phyloP scores from a whole-genome alignment of 306 rosid genomes.

The Argentina anserina region DNA sequence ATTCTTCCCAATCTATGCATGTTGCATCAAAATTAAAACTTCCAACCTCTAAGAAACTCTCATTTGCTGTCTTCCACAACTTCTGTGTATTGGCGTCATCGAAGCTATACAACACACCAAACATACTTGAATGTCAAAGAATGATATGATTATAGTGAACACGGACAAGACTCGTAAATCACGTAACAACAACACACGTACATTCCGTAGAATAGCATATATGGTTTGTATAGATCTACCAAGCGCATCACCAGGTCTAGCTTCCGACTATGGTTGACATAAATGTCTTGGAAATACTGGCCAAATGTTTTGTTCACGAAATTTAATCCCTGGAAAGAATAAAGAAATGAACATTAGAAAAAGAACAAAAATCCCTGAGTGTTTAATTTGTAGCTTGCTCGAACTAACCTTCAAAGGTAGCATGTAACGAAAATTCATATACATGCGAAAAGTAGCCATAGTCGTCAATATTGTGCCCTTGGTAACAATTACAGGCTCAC shows the following conservation, averaged over 20 bases:
- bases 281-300: not conserved
- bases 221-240: slow-evolving; percentile 36
- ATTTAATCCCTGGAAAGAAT: slow-evolving; percentile 20
- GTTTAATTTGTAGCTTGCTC: not conserved
- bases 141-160: not conserved
- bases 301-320: slow-evolving; percentile 16
- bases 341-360: not conserved
- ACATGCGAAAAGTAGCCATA: slow-evolving; percentile 19
- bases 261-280: not conserved
- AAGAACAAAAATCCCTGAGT: not conserved
- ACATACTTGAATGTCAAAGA: not conserved
- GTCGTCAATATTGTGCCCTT: not conserved
- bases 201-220: slow-evolving; percentile 28
- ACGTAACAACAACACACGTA: not conserved
- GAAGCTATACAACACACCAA: slow-evolving; percentile 24
- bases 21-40: slow-evolving; percentile 34
- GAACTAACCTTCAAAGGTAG: slow-evolving; percentile 31
- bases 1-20: slow-evolving; percentile 41
- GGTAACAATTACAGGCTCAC: slow-evolving; percentile 24
- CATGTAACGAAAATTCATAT: slow-evolving; percentile 14
- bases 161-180: not conserved
- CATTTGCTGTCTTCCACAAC: not conserved
- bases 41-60: not conserved
- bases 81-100: slow-evolving; percentile 32
- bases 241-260: slow-evolving; percentile 3